Percentiles rank a stretch among this genome's conserved stretches.
Conservation (phyloP, 495 filamentous ascomycete species). For the Aspergillus leporis region DNA sequence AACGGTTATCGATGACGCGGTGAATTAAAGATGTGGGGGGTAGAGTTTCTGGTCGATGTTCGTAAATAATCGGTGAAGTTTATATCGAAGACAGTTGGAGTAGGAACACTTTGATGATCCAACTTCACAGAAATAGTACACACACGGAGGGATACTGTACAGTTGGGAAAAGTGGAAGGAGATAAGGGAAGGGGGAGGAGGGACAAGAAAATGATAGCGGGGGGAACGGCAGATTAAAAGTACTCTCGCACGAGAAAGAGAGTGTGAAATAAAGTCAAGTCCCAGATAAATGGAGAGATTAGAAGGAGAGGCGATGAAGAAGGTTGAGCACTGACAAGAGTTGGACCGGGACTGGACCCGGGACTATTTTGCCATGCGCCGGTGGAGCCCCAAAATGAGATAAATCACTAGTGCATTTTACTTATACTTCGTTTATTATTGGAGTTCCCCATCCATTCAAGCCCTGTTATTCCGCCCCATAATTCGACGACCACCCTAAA, state of each 20-base stretch:
- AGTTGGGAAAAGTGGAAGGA: background rate
- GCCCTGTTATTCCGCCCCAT: background rate
- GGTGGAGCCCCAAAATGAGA: constrained; percentile 4
- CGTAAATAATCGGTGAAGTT: background rate
- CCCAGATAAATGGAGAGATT: background rate
- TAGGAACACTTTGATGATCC: too few species aligned
- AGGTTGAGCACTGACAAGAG: constrained; percentile 9
- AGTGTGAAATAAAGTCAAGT: too few species aligned
- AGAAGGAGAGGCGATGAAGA: constrained; percentile 1
- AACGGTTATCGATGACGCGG: constrained; percentile 23
- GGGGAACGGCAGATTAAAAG: background rate
- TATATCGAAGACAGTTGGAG: too few species aligned
- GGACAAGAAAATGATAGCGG: background rate
- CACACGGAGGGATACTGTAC: background rate
- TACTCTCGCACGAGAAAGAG: constrained; percentile 1
- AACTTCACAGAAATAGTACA: background rate
- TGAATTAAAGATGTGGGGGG: constrained; percentile 1
- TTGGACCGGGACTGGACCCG: background rate
- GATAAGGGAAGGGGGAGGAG: background rate
- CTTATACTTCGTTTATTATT: constrained; percentile 7
- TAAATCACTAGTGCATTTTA: constrained; percentile 2
- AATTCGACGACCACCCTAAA: background rate
- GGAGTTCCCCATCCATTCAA: background rate
- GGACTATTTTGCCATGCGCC: constrained; percentile 21
- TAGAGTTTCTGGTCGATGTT: constrained; percentile 2